phyloP scores from a whole-genome alignment of 148 eudicot genomes.

The Rhododendron ferrugineum region DNA sequence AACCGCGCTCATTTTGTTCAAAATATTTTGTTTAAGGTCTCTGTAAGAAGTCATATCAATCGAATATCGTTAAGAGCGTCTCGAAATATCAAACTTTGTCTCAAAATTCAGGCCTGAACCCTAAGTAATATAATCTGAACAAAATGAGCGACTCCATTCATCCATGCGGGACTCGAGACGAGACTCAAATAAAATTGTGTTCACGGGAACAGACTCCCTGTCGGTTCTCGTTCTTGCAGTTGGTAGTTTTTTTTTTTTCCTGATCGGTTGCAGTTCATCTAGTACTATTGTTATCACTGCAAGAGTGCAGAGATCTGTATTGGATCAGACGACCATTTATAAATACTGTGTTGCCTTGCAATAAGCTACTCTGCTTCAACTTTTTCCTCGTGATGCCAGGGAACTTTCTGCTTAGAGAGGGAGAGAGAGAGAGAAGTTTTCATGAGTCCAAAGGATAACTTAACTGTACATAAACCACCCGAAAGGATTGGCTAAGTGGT shows the following conservation, averaged over 20 bases:
- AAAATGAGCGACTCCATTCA: too few relatives aligned
- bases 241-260: neutral
- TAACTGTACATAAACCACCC: neutral
- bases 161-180: neutral
- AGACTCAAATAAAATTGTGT: too few relatives aligned
- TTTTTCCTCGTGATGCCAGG: neutral
- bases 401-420: neutral
- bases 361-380: neutral
- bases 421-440: neutral
- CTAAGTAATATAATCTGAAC: too few relatives aligned
- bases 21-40: too few relatives aligned
- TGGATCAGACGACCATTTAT: neutral
- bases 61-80: too few relatives aligned
- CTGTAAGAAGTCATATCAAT: too few relatives aligned
- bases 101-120: too few relatives aligned
- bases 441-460: neutral
- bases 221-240: neutral
- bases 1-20: too few relatives aligned
- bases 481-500: too few relatives aligned
- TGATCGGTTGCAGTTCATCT: neutral
- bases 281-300: neutral
- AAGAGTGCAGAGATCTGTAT: neutral
- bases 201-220: neutral
- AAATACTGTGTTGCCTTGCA: neutral
- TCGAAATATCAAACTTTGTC: too few relatives aligned